These are phyloP conservation scores for Nematocida displodere DNA, from an alignment of 371 early-diverging fungal species.

Conservation along the genomic window DNA sequence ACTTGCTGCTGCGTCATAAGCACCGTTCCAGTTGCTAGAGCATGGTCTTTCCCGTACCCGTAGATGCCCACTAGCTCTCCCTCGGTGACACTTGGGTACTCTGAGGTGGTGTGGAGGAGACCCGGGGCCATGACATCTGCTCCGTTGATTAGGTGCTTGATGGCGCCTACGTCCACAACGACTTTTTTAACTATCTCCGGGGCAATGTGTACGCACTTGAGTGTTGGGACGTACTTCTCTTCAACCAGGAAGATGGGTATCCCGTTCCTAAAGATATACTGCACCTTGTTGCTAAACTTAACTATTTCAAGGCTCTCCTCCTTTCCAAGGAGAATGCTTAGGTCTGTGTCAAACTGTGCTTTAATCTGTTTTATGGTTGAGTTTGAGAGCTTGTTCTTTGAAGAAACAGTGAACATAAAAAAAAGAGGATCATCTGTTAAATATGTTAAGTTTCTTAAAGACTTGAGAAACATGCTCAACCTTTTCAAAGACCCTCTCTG, in stretches of 20 bases:
- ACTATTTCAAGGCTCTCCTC: conserved; percentile 32
- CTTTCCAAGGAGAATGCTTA: conserved; percentile 14
- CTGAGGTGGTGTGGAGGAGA: conserved; percentile 28
- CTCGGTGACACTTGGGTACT: conserved; percentile 16
- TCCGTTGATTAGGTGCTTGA: conserved; percentile 59
- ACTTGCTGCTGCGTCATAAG: conserved; percentile 19
- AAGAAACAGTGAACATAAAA: conserved; percentile 33
- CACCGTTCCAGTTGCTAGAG: conserved; percentile 22
- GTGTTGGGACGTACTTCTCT: conserved; percentile 1
- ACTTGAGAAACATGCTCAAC: neutral
- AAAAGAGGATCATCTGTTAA: neutral
- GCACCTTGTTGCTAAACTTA: conserved; percentile 7
- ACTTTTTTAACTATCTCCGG: conserved; percentile 36
- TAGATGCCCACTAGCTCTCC: conserved; percentile 33
- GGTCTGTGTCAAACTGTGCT: conserved; percentile 21
- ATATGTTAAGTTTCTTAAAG: neutral
- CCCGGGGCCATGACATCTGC: conserved; percentile 66
- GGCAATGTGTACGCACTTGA: conserved; percentile 35
- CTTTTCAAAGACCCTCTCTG: neutral
- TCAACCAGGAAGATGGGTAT: conserved; percentile 2
- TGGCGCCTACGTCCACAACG: conserved; percentile 62
- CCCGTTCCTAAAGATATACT: conserved; percentile 13
- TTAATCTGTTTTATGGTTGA: conserved; percentile 29
- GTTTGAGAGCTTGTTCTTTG: conserved; percentile 33
- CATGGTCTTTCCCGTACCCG: conserved; percentile 27